phyloP scores from a whole-genome alignment of 768 basidiomycete species.

The Leccinum fibrillosum region DNA sequence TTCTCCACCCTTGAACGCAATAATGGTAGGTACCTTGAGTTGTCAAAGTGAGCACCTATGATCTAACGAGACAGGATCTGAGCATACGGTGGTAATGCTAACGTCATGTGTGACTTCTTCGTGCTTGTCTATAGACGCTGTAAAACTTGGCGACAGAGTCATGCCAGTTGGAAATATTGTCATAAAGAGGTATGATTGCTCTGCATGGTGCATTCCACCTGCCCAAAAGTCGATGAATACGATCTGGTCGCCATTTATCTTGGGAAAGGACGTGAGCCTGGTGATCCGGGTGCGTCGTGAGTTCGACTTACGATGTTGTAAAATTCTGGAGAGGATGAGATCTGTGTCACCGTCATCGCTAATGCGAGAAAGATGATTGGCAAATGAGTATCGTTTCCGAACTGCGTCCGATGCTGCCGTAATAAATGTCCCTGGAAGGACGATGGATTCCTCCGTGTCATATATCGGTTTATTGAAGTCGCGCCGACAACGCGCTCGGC shows the following conservation, averaged over 20 bases:
- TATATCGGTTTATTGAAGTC: no score
- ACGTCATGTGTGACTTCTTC: conserved; percentile 8
- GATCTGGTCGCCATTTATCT: conserved; percentile 1
- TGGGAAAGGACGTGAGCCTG: neutral
- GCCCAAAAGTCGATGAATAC: conserved; percentile 11
- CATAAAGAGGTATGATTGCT: conserved; percentile 5
- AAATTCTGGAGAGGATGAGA: conserved; percentile 5
- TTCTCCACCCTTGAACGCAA: neutral
- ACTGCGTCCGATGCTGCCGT: no score
- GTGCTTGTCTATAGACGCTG: conserved; percentile 34
- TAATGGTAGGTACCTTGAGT: neutral
- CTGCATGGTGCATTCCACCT: conserved; percentile 7
- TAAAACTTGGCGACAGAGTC: conserved; percentile 1
- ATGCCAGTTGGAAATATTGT: conserved; percentile 3
- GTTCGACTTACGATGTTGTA: neutral
- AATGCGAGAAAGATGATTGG: no score
- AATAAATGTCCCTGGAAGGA: no score
- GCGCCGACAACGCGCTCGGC: no score
- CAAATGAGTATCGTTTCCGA: no score
- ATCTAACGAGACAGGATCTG: neutral
- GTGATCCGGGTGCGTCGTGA: no score
- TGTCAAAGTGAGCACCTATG: neutral
- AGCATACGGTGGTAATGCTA: conserved; percentile 1
- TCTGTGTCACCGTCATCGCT: conserved; percentile 3
- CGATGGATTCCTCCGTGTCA: no score